Conservation (phyloP, 768 basidiomycete species). For the Russula virescens region DNA sequence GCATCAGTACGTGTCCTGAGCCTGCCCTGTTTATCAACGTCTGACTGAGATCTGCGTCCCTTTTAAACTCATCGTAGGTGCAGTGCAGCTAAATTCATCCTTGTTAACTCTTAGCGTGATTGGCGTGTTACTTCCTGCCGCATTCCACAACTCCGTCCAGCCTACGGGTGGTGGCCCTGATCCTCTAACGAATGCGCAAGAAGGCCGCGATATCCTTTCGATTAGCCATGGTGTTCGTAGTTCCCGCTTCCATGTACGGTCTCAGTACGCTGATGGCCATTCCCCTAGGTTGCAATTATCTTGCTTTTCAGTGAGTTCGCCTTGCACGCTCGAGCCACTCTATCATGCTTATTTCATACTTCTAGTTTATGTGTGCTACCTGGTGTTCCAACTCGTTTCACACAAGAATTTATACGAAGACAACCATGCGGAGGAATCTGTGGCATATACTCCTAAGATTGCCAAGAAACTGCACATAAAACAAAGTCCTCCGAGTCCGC, state of each 20-base stretch:
- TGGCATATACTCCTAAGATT: neutral
- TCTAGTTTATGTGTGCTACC: conserved; percentile 45
- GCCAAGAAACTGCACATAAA: neutral
- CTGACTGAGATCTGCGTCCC: neutral
- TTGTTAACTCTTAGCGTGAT: conserved; percentile 74
- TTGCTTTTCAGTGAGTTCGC: conserved; percentile 44
- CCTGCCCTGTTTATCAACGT: neutral
- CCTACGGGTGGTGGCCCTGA: conserved; percentile 25
- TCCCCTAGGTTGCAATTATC: conserved; percentile 43
- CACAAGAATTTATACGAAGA: conserved; percentile 50
- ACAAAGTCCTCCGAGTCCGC: too few species aligned
- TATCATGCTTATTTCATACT: neutral
- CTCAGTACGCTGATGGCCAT: neutral
- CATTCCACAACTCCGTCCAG: conserved; percentile 57
- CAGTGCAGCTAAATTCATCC: conserved; percentile 71
- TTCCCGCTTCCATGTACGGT: neutral
- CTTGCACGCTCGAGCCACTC: neutral
- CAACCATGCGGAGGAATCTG: neutral
- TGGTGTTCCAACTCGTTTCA: conserved; percentile 53
- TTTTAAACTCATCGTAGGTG: conserved; percentile 31
- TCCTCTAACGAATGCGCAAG: conserved; percentile 29
- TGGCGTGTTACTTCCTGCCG: conserved; percentile 72
- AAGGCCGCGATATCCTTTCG: conserved; percentile 39
- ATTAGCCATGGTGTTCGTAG: conserved; percentile 48
- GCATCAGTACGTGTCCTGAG: conserved; percentile 47